Evolutionary conservation across 2,329 filamentous ascomycete species (phyloP).

Genomic region (Colletotrichum cereale): DNA sequence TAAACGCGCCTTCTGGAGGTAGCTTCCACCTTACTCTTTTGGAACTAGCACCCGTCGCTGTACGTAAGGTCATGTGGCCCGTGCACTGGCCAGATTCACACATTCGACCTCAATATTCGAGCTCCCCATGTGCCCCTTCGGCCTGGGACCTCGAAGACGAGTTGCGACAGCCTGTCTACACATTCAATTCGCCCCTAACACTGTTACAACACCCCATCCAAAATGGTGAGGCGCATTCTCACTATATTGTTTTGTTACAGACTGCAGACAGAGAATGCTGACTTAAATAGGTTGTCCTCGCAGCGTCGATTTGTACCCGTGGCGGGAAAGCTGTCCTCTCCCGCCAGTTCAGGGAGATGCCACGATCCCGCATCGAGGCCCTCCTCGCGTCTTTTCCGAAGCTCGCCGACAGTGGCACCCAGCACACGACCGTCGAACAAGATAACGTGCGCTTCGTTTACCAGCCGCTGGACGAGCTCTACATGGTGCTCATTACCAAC

Average conservation of each 20-base stretch:
- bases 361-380: constrained; percentile 94
- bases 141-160: constrained; percentile 29
- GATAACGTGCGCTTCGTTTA: constrained; percentile 99
- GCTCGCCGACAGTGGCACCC: constrained; percentile 93
- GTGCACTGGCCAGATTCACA: constrained; percentile 44
- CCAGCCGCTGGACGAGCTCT: constrained; percentile 98
- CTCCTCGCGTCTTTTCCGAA: constrained; percentile 98
- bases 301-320: constrained; percentile 97
- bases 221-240: constrained; percentile 36
- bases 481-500: constrained; percentile 99
- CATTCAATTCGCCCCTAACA: constrained; percentile 32
- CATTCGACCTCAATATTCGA: constrained; percentile 42
- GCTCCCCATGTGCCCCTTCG: constrained; percentile 35
- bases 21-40: constrained; percentile 19
- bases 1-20: constrained; percentile 24
- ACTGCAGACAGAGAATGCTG: constrained; percentile 19
- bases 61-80: constrained; percentile 37
- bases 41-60: constrained; percentile 8
- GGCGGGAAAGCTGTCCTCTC: constrained; percentile 99
- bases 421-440: constrained; percentile 98
- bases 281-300: constrained; percentile 87
- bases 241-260: background rate
- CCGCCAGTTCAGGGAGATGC: constrained; percentile 97
- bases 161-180: constrained; percentile 38
- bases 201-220: constrained; percentile 21